Evolutionary conservation across 257 asterid genomes (phyloP).

Genomic region (Solanum dulcamara): DNA sequence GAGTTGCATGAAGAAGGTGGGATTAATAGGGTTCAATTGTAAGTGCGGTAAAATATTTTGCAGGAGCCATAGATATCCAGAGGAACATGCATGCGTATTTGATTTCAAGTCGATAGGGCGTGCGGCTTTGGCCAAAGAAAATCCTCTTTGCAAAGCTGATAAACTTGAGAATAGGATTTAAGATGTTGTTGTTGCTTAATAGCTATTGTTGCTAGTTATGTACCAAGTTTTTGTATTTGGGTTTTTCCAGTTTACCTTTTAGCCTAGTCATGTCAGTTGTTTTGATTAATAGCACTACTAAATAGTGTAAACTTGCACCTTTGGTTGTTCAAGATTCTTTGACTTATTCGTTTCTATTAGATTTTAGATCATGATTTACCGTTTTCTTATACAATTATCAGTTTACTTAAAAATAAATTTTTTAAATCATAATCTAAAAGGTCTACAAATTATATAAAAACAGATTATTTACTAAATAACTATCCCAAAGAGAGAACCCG

Average conservation of each 20-base stretch:
- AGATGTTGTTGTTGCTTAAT: background rate
- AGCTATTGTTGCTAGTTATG: background rate
- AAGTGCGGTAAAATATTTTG: background rate
- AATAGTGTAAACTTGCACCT: background rate
- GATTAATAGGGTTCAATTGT: background rate
- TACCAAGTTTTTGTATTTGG: background rate
- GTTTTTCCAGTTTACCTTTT: background rate
- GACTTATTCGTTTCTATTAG: no score
- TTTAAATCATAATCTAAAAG: no score
- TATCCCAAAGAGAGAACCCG: no score
- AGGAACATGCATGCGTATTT: conserved; percentile 13
- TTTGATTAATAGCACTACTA: background rate
- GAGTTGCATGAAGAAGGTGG: background rate
- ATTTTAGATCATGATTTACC: background rate
- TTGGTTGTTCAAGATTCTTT: background rate
- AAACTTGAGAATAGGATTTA: conserved; percentile 2
- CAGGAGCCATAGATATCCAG: conserved; percentile 1
- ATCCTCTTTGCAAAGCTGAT: conserved; percentile 8
- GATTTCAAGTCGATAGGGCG: conserved; percentile 24
- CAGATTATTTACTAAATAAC: no score
- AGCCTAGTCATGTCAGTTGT: background rate
- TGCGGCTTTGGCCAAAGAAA: conserved; percentile 9
- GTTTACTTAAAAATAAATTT: no score
- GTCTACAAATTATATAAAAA: no score
- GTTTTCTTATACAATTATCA: no score